Percentiles rank a stretch among this genome's conserved stretches.
Evolutionary conservation across 2,329 filamentous ascomycete genomes (phyloP).

Genomic region (Elsinoe batatas): DNA sequence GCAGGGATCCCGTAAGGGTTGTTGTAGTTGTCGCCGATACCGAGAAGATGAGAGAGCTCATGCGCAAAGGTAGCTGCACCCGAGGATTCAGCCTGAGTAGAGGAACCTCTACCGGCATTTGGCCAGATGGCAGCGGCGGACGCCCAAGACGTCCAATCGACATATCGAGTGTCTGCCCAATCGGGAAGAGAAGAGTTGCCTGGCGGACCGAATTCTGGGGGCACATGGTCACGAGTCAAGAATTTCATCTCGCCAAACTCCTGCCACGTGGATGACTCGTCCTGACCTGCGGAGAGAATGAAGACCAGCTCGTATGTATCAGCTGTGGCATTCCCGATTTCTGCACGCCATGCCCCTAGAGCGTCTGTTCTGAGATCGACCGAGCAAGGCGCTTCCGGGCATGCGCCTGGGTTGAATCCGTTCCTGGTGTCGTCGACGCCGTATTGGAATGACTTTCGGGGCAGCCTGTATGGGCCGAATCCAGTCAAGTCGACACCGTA

Average conservation of each 20-base stretch:
- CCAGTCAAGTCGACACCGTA: conserved; percentile 46
- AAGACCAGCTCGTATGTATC: conserved; percentile 43
- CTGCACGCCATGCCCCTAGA: conserved; percentile 40
- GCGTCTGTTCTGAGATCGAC: conserved; percentile 42
- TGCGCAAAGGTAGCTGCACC: conserved; percentile 47
- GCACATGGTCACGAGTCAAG: conserved; percentile 37
- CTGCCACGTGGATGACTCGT: conserved; percentile 48
- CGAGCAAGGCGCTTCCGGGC: conserved; percentile 37
- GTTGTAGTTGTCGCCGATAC: conserved; percentile 48
- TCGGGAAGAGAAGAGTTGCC: conserved; percentile 33
- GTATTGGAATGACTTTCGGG: conserved; percentile 40
- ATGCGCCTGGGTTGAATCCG: conserved; percentile 40
- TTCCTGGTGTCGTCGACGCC: conserved; percentile 36
- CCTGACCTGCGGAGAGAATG: conserved; percentile 46
- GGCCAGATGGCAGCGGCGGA: conserved; percentile 44
- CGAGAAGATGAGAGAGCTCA: conserved; percentile 43
- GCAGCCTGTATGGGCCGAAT: conserved; percentile 44
- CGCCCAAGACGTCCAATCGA: conserved; percentile 46
- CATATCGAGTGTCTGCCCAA: conserved; percentile 42
- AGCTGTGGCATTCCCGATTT: conserved; percentile 43
- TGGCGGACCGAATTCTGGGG: conserved; percentile 42
- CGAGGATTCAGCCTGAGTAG: conserved; percentile 44
- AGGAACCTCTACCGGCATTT: conserved; percentile 44
- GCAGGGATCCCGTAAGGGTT: conserved; percentile 41
- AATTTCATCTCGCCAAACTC: conserved; percentile 49